Evolutionary conservation across 345 rosid species (phyloP).

Genomic region (Eucalyptus leucophloia): DNA sequence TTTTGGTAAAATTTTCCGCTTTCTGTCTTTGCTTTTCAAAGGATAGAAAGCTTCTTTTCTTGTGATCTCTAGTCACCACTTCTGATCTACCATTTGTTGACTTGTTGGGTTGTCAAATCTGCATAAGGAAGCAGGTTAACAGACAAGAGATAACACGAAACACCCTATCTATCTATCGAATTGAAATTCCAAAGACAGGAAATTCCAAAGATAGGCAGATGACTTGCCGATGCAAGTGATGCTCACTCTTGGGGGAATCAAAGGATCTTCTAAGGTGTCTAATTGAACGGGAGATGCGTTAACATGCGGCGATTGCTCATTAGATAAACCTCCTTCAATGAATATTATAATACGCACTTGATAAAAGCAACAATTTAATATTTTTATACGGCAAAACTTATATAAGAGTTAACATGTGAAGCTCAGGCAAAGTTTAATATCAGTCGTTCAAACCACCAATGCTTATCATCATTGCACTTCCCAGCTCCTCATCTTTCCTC

Average conservation of each 20-base stretch:
- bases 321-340: background rate
- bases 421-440: background rate
- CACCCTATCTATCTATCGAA: background rate
- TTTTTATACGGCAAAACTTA: background rate
- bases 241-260: background rate
- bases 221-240: background rate
- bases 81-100: background rate
- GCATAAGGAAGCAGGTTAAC: background rate
- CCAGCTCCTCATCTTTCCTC: constrained; percentile 10
- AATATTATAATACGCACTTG: background rate
- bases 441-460: background rate
- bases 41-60: background rate
- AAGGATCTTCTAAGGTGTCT: background rate
- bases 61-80: background rate
- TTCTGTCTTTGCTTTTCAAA: background rate
- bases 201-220: background rate
- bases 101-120: background rate
- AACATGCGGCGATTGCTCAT: background rate
- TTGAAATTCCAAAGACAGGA: background rate
- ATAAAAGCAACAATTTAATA: background rate
- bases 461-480: background rate
- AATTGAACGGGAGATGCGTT: background rate
- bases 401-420: background rate
- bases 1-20: background rate
- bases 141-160: background rate